Conservation (phyloP, 148 eudicot species). For the Rhododendron vialii region DNA sequence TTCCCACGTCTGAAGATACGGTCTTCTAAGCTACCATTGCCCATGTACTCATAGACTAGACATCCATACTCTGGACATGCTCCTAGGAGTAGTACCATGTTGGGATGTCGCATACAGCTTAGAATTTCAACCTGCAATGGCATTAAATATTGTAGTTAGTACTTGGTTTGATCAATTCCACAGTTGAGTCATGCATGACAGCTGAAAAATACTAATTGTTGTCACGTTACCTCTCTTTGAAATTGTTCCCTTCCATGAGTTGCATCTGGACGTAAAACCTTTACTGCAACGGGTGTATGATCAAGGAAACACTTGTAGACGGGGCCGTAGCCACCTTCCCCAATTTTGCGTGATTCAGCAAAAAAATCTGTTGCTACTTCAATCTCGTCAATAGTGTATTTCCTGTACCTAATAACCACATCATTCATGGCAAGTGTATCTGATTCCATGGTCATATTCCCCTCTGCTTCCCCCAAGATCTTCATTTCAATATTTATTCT, state of each 20-base stretch:
- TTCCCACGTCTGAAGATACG: conserved; percentile 41
- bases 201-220: background rate
- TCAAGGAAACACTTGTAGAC: conserved; percentile 53
- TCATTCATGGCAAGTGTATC: conserved; percentile 22
- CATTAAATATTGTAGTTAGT: background rate
- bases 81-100: conserved; percentile 56
- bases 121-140: conserved; percentile 43
- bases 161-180: background rate
- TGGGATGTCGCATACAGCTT: conserved; percentile 51
- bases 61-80: conserved; percentile 62
- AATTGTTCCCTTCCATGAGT: conserved; percentile 55
- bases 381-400: conserved; percentile 47
- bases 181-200: background rate
- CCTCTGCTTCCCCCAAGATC: background rate
- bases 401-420: conserved; percentile 31
- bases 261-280: conserved; percentile 56
- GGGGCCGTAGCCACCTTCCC: conserved; percentile 67
- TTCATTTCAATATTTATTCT: conserved; percentile 16
- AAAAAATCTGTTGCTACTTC: conserved; percentile 47
- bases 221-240: conserved; percentile 32
- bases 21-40: conserved; percentile 45
- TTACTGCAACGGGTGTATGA: conserved; percentile 58
- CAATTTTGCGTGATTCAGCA: conserved; percentile 37
- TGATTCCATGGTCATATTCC: conserved; percentile 8
- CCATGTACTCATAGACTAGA: conserved; percentile 54